Percentiles rank a stretch among this genome's conserved stretches.
phyloP scores from a whole-genome alignment of 306 rosid genomes.

The Sindora glabra region DNA sequence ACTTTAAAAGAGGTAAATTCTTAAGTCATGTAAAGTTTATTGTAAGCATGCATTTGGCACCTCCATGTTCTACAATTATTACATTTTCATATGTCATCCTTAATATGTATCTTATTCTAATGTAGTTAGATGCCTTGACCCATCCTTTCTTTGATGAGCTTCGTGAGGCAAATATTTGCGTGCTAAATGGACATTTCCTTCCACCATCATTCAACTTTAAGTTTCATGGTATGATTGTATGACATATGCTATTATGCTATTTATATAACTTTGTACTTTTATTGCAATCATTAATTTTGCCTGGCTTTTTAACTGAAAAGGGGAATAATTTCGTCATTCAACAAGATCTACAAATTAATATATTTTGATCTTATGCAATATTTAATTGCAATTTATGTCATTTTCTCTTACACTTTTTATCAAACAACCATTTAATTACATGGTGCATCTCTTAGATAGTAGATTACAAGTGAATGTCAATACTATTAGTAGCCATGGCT shows the following conservation, averaged over 20 bases:
- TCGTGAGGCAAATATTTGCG: constrained; percentile 68
- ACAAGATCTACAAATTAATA: no score
- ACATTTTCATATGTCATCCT: background rate
- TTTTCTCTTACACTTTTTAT: no score
- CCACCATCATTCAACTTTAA: constrained; percentile 91
- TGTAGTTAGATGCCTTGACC: constrained; percentile 83
- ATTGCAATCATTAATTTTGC: background rate
- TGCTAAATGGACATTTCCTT: constrained; percentile 91
- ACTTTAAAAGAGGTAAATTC: background rate
- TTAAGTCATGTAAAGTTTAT: constrained; percentile 2
- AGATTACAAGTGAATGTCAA: no score
- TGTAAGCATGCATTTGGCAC: background rate
- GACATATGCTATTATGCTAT: background rate
- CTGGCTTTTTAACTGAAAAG: constrained; percentile 2
- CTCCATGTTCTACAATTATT: constrained; percentile 1
- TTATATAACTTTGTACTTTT: background rate
- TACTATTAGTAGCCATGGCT: no score
- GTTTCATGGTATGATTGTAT: constrained; percentile 61
- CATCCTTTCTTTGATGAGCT: constrained; percentile 96
- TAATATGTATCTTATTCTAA: background rate
- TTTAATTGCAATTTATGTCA: no score
- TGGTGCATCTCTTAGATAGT: no score
- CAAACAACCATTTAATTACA: no score
- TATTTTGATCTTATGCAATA: no score
- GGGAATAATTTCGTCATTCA: no score